These are phyloP conservation scores for Papiliotrema laurentii DNA, from an alignment of 1,284 basidiomycete species.

Conservation along the genomic window DNA sequence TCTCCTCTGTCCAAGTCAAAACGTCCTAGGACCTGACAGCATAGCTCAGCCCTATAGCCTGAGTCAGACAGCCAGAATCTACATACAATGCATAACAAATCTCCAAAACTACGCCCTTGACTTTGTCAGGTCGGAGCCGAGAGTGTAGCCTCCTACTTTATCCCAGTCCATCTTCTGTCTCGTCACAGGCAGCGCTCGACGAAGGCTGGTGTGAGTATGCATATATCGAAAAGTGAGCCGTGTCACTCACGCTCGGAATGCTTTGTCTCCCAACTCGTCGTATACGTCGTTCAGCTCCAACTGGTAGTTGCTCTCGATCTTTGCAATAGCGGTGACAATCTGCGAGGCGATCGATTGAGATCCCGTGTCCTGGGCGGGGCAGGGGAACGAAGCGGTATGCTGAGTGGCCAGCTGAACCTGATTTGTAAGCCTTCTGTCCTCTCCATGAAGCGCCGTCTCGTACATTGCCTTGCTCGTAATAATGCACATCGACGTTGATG, in stretches of 20 bases:
- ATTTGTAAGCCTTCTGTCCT: not conserved
- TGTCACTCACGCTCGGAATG: constrained; percentile 67
- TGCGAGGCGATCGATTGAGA: constrained; percentile 56
- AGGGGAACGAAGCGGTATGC: constrained; percentile 61
- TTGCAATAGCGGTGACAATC: constrained; percentile 65
- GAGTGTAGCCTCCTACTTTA: constrained; percentile 76
- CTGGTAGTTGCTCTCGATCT: constrained; percentile 78
- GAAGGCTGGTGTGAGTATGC: constrained; percentile 58
- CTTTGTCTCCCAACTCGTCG: constrained; percentile 79
- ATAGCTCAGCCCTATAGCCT: no score
- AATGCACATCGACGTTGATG: constrained; percentile 80
- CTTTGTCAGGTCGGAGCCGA: constrained; percentile 71
- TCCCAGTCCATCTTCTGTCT: constrained; percentile 92
- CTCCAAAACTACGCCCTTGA: constrained; percentile 12
- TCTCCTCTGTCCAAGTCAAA: no score
- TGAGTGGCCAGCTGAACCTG: constrained; percentile 83
- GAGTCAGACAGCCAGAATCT: not conserved
- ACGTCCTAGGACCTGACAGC: no score
- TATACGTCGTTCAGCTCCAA: constrained; percentile 72
- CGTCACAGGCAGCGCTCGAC: constrained; percentile 84
- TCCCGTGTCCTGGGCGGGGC: constrained; percentile 58
- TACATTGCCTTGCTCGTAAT: constrained; percentile 94
- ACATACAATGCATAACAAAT: not conserved
- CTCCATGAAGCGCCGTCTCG: constrained; percentile 18
- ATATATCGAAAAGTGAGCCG: no score